Base-by-base conservation (phyloP, 2,329 filamentous ascomycete genomes). In the Paraphoma sp. region DNA sequence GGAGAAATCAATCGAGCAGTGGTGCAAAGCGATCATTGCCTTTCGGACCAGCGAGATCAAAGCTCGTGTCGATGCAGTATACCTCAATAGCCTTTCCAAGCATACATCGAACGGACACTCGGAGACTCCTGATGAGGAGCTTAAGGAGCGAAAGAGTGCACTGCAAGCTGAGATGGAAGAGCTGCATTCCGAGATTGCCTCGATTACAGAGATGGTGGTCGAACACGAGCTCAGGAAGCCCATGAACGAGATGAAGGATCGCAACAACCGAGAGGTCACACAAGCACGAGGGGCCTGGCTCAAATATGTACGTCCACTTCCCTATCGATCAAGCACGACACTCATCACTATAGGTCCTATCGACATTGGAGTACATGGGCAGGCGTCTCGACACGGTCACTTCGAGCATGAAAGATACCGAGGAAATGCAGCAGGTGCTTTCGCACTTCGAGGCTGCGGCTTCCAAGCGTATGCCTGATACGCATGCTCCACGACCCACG, bases 151-250 rank as follows among this genome's bases (percentile, higher is more conserved):
- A 23, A 81, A 84, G 23, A 75, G 76, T 6, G 82, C 82, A 1
- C 70, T 89, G 2, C 84, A 88, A 64, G 83, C 84, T 31, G 89
- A 91, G 67, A 79, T 92, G 0, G 87, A 90, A 62, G 89, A 87
- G 4, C 78, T 92, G 3, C 88, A 89, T 63, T 80, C 87, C 0
- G 89, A 92, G 68, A 87, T 92, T 41, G 78, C 89, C 0, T 86
- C 88, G 0, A 86, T 92, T 1, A 85, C 88, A 6, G 86, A 89
- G 59, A 91, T 92, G 86, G 86, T 88, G 0, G 82, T 88, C 1
- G 87, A 91, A 62, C 85, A 89, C 64, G 86, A 90, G 68, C 83
- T 88, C 62, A 79, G 89, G 5, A 83, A 86, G 56, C 88, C 89
- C 0, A 85, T 88, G 1, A 75, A 86, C 6, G 72, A 76, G 10